A percentile compares a stretch with the other conserved stretches of the same genome.
Conservation (phyloP, 164 flowering plant species). For the Macadamia integrifolia region DNA sequence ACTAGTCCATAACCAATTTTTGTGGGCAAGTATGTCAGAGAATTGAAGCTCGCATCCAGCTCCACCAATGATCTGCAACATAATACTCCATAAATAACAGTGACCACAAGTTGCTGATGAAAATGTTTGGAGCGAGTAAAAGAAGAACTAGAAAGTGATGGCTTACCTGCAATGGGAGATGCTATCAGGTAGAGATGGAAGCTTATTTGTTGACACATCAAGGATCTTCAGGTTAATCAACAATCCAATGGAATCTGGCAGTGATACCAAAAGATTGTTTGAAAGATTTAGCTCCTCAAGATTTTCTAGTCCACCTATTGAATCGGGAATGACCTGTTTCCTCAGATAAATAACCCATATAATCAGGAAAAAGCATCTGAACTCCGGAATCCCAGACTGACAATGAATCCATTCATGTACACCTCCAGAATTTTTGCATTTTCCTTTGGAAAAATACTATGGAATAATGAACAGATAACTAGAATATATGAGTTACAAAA, state of each 20-base stretch:
- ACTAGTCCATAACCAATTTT: constrained; percentile 68
- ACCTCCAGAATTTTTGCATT: no score
- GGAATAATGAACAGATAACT: not conserved
- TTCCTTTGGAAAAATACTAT: no score
- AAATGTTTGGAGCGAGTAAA: not conserved
- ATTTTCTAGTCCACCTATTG: constrained; percentile 71
- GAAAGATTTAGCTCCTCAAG: constrained; percentile 79
- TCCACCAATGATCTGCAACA: constrained; percentile 70
- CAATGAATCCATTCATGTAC: not conserved
- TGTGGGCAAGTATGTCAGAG: constrained; percentile 72
- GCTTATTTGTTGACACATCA: constrained; percentile 74
- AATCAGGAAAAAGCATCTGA: not conserved
- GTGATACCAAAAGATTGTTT: constrained; percentile 61
- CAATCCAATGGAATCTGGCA: constrained; percentile 89
- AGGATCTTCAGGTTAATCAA: constrained; percentile 60
- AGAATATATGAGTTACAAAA: not conserved
- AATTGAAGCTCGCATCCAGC: constrained; percentile 80
- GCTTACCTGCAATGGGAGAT: constrained; percentile 79
- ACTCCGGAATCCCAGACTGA: not conserved
- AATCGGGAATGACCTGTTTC: constrained; percentile 75
- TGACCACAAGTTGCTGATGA: not conserved
- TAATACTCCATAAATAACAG: not conserved
- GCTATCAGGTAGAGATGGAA: constrained; percentile 64
- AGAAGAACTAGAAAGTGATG: not conserved
- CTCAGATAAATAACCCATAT: constrained; percentile 11